Percentiles rank a stretch among this genome's conserved stretches.
Conservation (phyloP, 2,329 filamentous ascomycete genomes). For the Huntiella savannae region DNA sequence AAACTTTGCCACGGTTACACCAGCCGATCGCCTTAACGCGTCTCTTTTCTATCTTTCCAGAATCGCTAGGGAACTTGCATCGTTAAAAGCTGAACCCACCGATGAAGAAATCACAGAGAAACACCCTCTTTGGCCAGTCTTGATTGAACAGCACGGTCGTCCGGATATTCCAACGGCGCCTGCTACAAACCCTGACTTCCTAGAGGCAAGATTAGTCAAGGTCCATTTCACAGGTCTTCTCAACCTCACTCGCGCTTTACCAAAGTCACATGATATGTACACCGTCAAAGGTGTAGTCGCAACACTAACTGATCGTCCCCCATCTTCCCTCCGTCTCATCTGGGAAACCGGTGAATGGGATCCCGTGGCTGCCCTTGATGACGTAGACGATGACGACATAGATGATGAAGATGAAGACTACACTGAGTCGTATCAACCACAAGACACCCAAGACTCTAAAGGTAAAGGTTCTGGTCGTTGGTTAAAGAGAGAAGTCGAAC, state of each 20-base stretch:
- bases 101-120: conserved; percentile 26
- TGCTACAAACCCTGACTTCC: conserved; percentile 53
- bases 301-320: conserved; percentile 44
- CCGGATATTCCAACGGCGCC: conserved; percentile 41
- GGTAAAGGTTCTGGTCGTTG: conserved; percentile 32
- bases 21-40: conserved; percentile 63
- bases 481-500: conserved; percentile 60
- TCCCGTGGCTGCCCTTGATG: conserved; percentile 46
- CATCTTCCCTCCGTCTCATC: conserved; percentile 46
- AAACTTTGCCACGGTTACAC: conserved; percentile 54
- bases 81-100: conserved; percentile 26
- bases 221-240: conserved; percentile 30
- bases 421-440: conserved; percentile 32
- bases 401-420: conserved; percentile 28
- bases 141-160: conserved; percentile 60
- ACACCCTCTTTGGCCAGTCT: conserved; percentile 53
- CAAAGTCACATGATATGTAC: conserved; percentile 64
- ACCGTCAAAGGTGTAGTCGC: conserved; percentile 61
- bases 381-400: conserved; percentile 30
- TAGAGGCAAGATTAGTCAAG: conserved; percentile 57
- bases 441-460: conserved; percentile 18
- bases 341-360: conserved; percentile 92
- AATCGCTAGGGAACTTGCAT: conserved; percentile 56
- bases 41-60: conserved; percentile 85
- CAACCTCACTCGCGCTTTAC: conserved; percentile 27